Conservation (phyloP, 345 rosid species). For the Psidium guajava region DNA sequence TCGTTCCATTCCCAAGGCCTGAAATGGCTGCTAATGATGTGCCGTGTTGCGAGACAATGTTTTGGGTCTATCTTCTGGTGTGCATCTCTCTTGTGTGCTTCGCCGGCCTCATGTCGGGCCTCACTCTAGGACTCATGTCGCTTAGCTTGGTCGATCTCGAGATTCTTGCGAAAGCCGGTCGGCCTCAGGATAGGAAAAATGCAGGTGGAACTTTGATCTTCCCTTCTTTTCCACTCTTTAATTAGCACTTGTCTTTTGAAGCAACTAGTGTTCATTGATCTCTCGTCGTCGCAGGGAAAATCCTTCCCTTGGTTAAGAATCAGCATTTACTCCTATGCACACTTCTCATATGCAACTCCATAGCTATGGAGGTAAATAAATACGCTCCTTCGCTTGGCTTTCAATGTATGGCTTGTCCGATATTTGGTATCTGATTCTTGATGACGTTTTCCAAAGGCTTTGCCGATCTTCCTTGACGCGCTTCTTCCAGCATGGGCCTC, state of each 20-base stretch:
- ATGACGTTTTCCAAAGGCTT: constrained; percentile 24
- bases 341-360: constrained; percentile 70
- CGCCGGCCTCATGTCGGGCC: constrained; percentile 92
- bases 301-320: constrained; percentile 70
- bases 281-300: constrained; percentile 39
- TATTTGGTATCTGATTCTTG: background rate
- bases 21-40: constrained; percentile 83
- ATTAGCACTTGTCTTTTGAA: background rate
- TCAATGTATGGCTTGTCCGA: background rate
- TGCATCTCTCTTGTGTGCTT: constrained; percentile 49
- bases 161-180: constrained; percentile 66
- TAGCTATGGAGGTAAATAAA: constrained; percentile 75
- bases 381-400: background rate
- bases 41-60: constrained; percentile 78
- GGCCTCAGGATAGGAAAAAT: constrained; percentile 55
- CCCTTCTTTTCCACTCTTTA: background rate
- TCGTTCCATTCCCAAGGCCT: background rate
- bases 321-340: constrained; percentile 80
- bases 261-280: background rate
- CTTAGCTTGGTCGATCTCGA: constrained; percentile 81
- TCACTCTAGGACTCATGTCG: constrained; percentile 88
- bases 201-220: constrained; percentile 26
- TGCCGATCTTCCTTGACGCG: constrained; percentile 75
- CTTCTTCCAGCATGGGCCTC: constrained; percentile 85
- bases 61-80: constrained; percentile 57